Evolutionary conservation across 805 yeast species (phyloP).

Genomic region (Lachancea lanzarotensis): DNA sequence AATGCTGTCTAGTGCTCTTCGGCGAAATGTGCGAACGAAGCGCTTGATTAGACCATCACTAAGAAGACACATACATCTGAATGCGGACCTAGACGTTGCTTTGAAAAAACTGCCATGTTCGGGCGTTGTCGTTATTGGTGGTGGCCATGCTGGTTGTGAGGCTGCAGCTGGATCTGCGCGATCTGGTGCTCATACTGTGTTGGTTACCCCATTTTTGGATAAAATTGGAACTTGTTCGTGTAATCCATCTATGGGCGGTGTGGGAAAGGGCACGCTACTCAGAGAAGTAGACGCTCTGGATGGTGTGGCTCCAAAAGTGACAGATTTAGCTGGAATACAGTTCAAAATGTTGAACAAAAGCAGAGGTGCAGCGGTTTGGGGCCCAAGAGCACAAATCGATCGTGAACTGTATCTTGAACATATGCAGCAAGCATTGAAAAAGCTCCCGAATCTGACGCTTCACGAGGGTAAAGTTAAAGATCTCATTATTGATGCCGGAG

Average conservation of each 20-base stretch:
- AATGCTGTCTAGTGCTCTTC: too few relatives aligned
- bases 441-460: conserved; percentile 47
- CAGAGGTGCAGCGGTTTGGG: conserved; percentile 95
- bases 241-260: conserved; percentile 97
- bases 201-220: conserved; percentile 67
- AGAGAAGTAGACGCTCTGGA: conserved; percentile 95
- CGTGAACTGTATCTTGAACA: conserved; percentile 66
- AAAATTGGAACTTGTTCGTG: conserved; percentile 94
- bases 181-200: conserved; percentile 48
- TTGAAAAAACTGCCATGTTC: conserved; percentile 7
- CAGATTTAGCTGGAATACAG: conserved; percentile 90
- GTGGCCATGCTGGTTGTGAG: conserved; percentile 98
- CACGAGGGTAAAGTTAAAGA: conserved; percentile 79
- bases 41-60: too few relatives aligned
- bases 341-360: conserved; percentile 80
- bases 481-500: conserved; percentile 48
- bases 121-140: conserved; percentile 81
- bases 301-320: conserved; percentile 81
- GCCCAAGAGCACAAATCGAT: conserved; percentile 96
- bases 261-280: conserved; percentile 90
- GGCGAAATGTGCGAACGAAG: too few relatives aligned
- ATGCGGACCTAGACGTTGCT: conserved; percentile 1
- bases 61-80: conserved; percentile 1
- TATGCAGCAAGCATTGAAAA: conserved; percentile 63
- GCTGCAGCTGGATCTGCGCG: conserved; percentile 94